Evolutionary conservation across 108 stramenopile genomes (phyloP).

Genomic region (Cyclotella cryptica): DNA sequence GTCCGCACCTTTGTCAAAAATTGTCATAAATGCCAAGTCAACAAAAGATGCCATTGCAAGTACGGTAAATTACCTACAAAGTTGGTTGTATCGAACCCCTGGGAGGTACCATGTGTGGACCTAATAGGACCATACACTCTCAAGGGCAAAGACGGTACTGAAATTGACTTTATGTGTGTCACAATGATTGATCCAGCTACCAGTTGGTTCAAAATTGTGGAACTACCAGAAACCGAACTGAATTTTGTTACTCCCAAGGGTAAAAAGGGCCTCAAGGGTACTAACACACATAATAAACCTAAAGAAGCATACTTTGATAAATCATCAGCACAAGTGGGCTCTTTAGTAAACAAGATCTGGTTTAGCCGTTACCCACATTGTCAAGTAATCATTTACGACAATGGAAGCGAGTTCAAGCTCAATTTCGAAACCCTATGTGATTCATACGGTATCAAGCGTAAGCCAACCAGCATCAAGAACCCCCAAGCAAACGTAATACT

Average conservation of each 20-base stretch:
- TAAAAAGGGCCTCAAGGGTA: neutral
- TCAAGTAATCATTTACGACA: constrained; percentile 27
- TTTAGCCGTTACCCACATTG: constrained; percentile 47
- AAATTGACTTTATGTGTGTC: constrained; percentile 37
- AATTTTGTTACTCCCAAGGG: neutral
- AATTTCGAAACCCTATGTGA: constrained; percentile 30
- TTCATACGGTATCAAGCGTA: constrained; percentile 32
- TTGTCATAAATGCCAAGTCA: too few species aligned
- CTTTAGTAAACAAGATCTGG: constrained; percentile 38
- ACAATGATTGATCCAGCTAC: constrained; percentile 55
- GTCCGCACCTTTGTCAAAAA: too few species aligned
- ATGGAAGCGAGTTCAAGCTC: constrained; percentile 47
- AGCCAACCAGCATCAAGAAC: constrained; percentile 31
- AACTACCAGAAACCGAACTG: neutral
- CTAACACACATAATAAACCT: neutral
- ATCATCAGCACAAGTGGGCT: constrained; percentile 3
- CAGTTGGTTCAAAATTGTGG: constrained; percentile 51
- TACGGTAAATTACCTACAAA: too few species aligned
- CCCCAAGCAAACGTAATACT: constrained; percentile 47
- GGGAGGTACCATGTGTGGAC: neutral
- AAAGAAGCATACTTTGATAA: constrained; percentile 15
- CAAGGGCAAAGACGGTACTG: constrained; percentile 18
- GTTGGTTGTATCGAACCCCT: too few species aligned
- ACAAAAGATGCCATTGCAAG: too few species aligned
- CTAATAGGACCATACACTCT: constrained; percentile 49